phyloP scores from a whole-genome alignment of 139 green algal genomes.

The Closterium sp. region DNA sequence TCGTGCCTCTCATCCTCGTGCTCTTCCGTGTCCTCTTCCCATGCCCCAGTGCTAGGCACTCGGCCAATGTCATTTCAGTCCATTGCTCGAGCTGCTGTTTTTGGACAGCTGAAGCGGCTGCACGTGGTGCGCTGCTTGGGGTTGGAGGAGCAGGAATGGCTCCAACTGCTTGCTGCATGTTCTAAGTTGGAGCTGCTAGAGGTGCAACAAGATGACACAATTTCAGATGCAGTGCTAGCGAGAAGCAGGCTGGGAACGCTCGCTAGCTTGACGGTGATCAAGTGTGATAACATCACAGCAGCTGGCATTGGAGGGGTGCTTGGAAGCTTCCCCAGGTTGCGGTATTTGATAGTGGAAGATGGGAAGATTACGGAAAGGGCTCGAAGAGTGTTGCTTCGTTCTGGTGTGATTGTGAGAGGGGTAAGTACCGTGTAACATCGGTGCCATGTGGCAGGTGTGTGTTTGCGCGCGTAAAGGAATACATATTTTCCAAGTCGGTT shows the following conservation, averaged over 20 bases:
- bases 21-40: neutral
- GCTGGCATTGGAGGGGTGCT: neutral
- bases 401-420: neutral
- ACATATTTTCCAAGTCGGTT: too few relatives aligned
- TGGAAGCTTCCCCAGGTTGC: neutral
- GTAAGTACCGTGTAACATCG: too few relatives aligned
- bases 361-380: neutral
- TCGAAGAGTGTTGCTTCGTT: neutral
- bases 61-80: neutral
- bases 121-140: neutral
- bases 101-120: neutral
- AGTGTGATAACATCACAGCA: neutral
- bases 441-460: too few relatives aligned
- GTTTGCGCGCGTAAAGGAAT: too few relatives aligned
- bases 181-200: neutral
- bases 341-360: neutral
- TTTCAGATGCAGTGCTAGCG: neutral
- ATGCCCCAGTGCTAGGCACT: neutral
- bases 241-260: neutral
- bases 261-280: neutral
- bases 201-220: neutral
- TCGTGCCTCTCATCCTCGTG: too few relatives aligned
- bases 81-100: neutral
- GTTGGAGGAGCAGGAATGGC: neutral
- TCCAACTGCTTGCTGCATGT: neutral